Percentiles rank a stretch among this genome's conserved stretches.
These are phyloP conservation scores for Cladosporium phlei DNA, from an alignment of 2,329 filamentous ascomycete species.

Conservation along the genomic window DNA sequence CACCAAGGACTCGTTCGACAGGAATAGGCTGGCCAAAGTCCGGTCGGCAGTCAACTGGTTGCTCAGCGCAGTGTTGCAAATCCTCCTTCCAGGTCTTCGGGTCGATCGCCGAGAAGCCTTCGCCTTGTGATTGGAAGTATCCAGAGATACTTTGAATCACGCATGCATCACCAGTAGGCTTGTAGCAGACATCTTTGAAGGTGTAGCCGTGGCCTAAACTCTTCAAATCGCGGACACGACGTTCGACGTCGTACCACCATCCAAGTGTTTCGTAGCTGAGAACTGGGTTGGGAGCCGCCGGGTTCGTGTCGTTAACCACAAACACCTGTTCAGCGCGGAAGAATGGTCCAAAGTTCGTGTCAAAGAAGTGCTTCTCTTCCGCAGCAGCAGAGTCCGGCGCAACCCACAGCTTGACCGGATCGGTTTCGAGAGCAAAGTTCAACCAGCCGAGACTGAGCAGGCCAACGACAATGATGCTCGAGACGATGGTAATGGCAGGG, in stretches of 20 bases:
- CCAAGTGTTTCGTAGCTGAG: slow-evolving; percentile 80
- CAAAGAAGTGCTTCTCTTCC: slow-evolving; percentile 90
- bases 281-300: slow-evolving; percentile 65
- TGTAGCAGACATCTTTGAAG: slow-evolving; percentile 85
- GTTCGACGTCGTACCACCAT: slow-evolving; percentile 94
- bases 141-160: slow-evolving; percentile 89
- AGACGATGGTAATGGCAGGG: slow-evolving; percentile 74
- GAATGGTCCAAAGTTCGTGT: slow-evolving; percentile 88
- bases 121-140: slow-evolving; percentile 70
- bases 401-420: slow-evolving; percentile 94
- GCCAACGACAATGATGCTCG: slow-evolving; percentile 68
- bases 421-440: slow-evolving; percentile 80
- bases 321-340: slow-evolving; percentile 93
- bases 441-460: slow-evolving; percentile 84
- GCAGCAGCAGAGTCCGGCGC: slow-evolving; percentile 87
- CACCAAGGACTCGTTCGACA: slow-evolving; percentile 79
- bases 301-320: slow-evolving; percentile 76
- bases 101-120: slow-evolving; percentile 41
- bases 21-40: slow-evolving; percentile 85
- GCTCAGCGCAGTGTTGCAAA: slow-evolving; percentile 67
- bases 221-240: slow-evolving; percentile 66
- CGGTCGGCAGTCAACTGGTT: slow-evolving; percentile 69
- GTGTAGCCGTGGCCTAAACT: slow-evolving; percentile 63
- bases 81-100: slow-evolving; percentile 66
- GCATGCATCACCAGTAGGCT: slow-evolving; percentile 82